Percentiles rank a stretch among this genome's conserved stretches.
Conservation (phyloP, 2,329 filamentous ascomycete genomes). For the Trichoderma arundinaceum region DNA sequence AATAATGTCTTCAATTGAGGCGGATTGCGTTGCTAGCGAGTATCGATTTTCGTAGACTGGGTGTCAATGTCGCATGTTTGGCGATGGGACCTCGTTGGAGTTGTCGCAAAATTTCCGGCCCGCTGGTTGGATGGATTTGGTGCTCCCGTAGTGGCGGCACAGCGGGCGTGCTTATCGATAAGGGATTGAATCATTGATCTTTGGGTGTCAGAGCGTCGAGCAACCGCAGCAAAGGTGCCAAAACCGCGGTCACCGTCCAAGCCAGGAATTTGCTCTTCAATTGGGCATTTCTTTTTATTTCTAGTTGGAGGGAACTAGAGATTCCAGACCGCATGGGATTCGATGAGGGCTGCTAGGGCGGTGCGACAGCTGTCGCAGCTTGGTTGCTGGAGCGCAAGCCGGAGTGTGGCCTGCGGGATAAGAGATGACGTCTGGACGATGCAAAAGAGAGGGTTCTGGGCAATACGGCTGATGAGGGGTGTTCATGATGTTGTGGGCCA, state of each 20-base stretch:
- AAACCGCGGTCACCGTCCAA: not conserved
- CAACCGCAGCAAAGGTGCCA: not conserved
- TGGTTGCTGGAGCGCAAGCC: slow-evolving; percentile 16
- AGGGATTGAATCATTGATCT: not conserved
- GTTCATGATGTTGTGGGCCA: slow-evolving; percentile 32
- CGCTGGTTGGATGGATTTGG: slow-evolving; percentile 11
- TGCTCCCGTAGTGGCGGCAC: slow-evolving; percentile 6
- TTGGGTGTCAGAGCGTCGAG: not conserved
- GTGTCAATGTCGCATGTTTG: slow-evolving; percentile 1
- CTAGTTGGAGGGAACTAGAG: not conserved
- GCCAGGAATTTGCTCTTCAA: not conserved
- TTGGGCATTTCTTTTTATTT: not conserved
- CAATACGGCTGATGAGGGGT: slow-evolving; percentile 32
- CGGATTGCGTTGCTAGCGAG: not conserved
- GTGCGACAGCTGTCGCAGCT: slow-evolving; percentile 34
- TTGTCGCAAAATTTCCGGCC: slow-evolving; percentile 38
- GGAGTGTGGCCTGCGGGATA: not conserved
- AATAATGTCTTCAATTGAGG: not conserved
- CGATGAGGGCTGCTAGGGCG: slow-evolving; percentile 35
- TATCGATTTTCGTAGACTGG: not conserved
- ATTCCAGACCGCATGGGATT: slow-evolving; percentile 2
- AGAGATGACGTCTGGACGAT: slow-evolving; percentile 8
- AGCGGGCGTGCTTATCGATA: slow-evolving; percentile 29
- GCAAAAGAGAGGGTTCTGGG: slow-evolving; percentile 31
- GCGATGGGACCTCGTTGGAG: slow-evolving; percentile 17